A percentile compares a stretch with the other conserved stretches of the same genome.
Evolutionary conservation across 2,329 filamentous ascomycete species (phyloP).

Genomic region (Ascochyta viciae-villosae): DNA sequence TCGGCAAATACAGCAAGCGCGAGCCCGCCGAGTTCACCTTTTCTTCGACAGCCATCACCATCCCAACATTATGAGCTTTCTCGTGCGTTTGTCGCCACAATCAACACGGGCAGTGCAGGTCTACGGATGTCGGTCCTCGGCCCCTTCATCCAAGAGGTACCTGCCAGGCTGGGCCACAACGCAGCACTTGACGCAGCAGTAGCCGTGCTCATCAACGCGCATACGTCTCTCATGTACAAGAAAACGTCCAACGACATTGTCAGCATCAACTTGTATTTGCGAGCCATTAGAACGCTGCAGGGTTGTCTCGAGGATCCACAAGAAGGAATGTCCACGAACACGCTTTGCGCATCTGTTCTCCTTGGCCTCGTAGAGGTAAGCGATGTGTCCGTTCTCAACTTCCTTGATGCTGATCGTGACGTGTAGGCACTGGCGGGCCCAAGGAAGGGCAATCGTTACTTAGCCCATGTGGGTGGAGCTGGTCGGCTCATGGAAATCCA

Average conservation of each 20-base stretch:
- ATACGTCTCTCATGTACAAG: conserved; percentile 35
- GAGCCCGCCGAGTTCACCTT: conserved; percentile 24
- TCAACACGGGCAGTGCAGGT: conserved; percentile 36
- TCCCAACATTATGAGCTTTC: conserved; percentile 38
- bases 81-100: conserved; percentile 35
- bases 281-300: conserved; percentile 42
- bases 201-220: conserved; percentile 38
- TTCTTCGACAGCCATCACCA: conserved; percentile 33
- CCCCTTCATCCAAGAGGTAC: conserved; percentile 41
- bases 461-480: conserved; percentile 44
- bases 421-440: conserved; percentile 41
- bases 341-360: conserved; percentile 43
- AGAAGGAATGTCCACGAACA: conserved; percentile 43
- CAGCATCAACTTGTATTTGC: conserved; percentile 37
- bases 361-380: conserved; percentile 43
- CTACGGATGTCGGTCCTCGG: conserved; percentile 43
- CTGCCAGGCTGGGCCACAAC: conserved; percentile 40
- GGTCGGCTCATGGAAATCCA: conserved; percentile 44
- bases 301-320: conserved; percentile 35
- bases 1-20: conserved; percentile 17
- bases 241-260: conserved; percentile 32
- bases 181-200: conserved; percentile 42
- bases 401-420: not conserved
- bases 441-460: conserved; percentile 38
- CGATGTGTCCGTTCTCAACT: not conserved